Evolutionary conservation across 768 basidiomycete species (phyloP), one percentile per base, ranked within the genome.

Genomic region (Aureoboletus auriporus): DNA sequence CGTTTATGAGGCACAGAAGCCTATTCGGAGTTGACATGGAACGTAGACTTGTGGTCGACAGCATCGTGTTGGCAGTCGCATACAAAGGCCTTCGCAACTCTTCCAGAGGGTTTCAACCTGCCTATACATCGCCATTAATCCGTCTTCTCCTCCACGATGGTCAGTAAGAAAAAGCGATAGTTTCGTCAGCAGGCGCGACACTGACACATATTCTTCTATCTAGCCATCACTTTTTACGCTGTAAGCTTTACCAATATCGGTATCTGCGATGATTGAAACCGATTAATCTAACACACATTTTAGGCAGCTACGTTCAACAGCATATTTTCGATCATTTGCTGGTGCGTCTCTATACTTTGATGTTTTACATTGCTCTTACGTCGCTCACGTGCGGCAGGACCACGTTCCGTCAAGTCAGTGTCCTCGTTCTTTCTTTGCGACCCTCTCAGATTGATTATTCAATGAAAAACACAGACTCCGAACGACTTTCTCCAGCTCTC

Each of bases 151-250:
- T 51, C 7, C 42, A 39, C 9, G 53, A 54, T 35, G 49, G 53
- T 23, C 20, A 23, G 20, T 50, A 23, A 42, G 52, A 27, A 9
- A 40, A 35, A 31, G 6, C 3, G 6, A 41, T 4, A 27, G 3
- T 36, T 27, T 39, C 27, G 11, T n/a, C 8, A 1, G 9, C 5
- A 36, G 13, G 13, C 26, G 17, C 17, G 30, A 46, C 10, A 27
- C 35, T 46, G 23, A 51, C 23, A 40, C 12, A 1, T 5, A n/a
- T 37, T 11, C 12, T 11, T 42, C 13, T 34, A 16, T 29, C 44
- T 8, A 54, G 53, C 53, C 1, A 1, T 54, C n/a, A n/a, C 26
- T 6, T 54, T 54, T 54, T 54, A 51, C 11, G 35, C 42, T n/a
- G 53, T 51, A 17, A 47, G 53, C 29, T 9, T 17, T 8, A 13